Percentiles rank a stretch among this genome's conserved stretches.
Conservation (phyloP, 2,329 filamentous ascomycete species). For the Lasiodiplodia citricola region DNA sequence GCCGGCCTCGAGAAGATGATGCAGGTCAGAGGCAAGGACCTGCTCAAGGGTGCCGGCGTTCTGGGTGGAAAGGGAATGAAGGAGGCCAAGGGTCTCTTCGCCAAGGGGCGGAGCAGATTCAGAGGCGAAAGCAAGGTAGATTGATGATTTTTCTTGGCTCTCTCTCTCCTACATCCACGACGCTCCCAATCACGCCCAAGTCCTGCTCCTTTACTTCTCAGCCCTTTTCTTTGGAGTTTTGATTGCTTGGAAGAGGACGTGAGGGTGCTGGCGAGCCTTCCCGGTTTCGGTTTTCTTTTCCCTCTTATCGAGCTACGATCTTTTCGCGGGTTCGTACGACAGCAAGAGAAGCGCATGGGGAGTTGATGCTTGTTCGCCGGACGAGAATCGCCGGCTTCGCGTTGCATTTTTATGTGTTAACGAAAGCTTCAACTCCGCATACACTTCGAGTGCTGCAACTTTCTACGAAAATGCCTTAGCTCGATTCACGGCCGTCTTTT, state of each 20-base stretch:
- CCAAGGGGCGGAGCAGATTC: constrained; percentile 87
- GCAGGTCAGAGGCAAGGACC: constrained; percentile 84
- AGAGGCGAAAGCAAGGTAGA: constrained; percentile 83
- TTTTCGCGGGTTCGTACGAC: background rate
- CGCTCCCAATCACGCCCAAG: constrained; percentile 6
- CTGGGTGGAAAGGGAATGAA: constrained; percentile 73
- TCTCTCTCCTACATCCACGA: constrained; percentile 29
- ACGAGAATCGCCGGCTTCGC: background rate
- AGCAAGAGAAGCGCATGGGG: background rate
- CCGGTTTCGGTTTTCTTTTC: constrained; percentile 8
- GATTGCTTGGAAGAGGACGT: constrained; percentile 5
- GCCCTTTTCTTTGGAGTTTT: constrained; percentile 5
- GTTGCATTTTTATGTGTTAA: background rate
- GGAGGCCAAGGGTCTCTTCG: constrained; percentile 88
- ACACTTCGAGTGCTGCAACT: background rate
- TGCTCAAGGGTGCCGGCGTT: constrained; percentile 80
- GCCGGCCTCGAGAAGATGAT: constrained; percentile 58
- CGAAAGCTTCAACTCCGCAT: background rate
- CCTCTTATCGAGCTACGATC: background rate
- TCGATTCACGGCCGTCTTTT: constrained; percentile 7
- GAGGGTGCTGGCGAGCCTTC: constrained; percentile 13
- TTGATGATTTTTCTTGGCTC: constrained; percentile 61
- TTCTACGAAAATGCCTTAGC: background rate
- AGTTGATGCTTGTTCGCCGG: background rate
- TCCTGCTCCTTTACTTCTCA: background rate